phyloP scores from a whole-genome alignment of 2,329 filamentous ascomycete species.

The Zopfia rhizophila region DNA sequence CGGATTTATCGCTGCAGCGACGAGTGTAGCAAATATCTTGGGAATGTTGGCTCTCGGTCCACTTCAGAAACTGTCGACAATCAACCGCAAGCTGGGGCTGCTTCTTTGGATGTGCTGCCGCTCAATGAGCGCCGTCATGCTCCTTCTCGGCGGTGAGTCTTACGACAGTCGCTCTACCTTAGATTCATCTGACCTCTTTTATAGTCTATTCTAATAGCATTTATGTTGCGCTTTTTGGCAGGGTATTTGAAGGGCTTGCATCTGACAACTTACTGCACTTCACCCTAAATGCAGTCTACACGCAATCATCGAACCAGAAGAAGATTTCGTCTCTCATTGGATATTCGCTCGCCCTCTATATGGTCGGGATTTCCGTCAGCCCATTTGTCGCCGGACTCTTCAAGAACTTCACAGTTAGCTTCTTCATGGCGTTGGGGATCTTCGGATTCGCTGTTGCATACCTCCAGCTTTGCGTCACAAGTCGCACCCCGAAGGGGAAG shows the following conservation, averaged over 20 bases:
- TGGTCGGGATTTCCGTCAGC: slow-evolving; percentile 22
- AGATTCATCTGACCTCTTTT: no score
- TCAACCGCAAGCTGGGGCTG: slow-evolving; percentile 10
- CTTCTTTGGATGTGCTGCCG: slow-evolving; percentile 17
- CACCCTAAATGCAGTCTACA: no score
- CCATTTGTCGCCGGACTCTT: slow-evolving; percentile 17
- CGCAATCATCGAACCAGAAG: not conserved
- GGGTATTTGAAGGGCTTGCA: slow-evolving; percentile 22
- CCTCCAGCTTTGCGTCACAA: slow-evolving; percentile 6
- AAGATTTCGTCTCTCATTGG: slow-evolving; percentile 9
- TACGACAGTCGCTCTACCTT: no score
- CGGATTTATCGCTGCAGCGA: slow-evolving; percentile 8
- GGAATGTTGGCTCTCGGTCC: slow-evolving; percentile 9
- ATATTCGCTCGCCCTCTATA: slow-evolving; percentile 19
- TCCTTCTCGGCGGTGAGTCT: slow-evolving; percentile 19
- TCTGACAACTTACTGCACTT: slow-evolving; percentile 25
- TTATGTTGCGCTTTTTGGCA: slow-evolving; percentile 12
- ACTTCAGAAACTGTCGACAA: slow-evolving; percentile 7
- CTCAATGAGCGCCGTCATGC: slow-evolving; percentile 20
- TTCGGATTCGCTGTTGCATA: slow-evolving; percentile 1
- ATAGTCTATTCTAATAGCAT: slow-evolving; percentile 12
- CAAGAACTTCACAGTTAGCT: slow-evolving; percentile 16
- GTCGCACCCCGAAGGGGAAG: not conserved
- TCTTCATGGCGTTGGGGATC: not conserved
- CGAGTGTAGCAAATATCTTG: slow-evolving; percentile 12